Conservation (phyloP, 306 rosid species). For the Lathyrus sativus region DNA sequence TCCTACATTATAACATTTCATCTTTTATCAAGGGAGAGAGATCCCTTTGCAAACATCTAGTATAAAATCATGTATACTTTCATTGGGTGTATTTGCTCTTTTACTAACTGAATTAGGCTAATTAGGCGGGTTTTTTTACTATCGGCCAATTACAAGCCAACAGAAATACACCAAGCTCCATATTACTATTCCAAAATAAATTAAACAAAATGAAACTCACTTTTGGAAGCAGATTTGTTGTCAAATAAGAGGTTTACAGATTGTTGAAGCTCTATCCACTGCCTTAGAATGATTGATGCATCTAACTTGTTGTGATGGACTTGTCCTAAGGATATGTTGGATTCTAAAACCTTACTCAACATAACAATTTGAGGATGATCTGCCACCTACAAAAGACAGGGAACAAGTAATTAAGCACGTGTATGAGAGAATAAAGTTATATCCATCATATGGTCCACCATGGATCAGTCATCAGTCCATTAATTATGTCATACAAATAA, state of each 20-base stretch:
- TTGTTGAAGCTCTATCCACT: slow-evolving; percentile 89
- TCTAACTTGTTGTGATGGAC: slow-evolving; percentile 58
- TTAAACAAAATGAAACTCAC: slow-evolving; percentile 41
- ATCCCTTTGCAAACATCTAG: neutral
- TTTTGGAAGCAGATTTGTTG: slow-evolving; percentile 66
- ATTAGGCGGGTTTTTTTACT: neutral
- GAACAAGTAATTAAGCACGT: slow-evolving; percentile 22
- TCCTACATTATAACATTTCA: neutral
- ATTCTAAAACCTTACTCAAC: slow-evolving; percentile 68
- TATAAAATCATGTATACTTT: neutral
- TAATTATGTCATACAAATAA: neutral
- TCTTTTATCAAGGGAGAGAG: neutral
- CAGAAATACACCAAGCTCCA: slow-evolving; percentile 14
- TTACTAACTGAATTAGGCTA: neutral
- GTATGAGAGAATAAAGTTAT: slow-evolving; percentile 27
- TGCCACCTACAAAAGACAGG: slow-evolving; percentile 61
- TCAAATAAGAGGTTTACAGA: slow-evolving; percentile 71
- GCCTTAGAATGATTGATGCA: slow-evolving; percentile 41
- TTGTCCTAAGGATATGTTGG: slow-evolving; percentile 63
- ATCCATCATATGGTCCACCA: neutral
- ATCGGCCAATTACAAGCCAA: slow-evolving; percentile 28
- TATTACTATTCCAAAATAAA: slow-evolving; percentile 3
- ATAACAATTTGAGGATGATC: slow-evolving; percentile 89
- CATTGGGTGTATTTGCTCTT: slow-evolving; percentile 26
- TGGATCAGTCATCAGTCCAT: neutral